Conservation (phyloP, 75 land plant genomes). For the Gnetum montanum region DNA sequence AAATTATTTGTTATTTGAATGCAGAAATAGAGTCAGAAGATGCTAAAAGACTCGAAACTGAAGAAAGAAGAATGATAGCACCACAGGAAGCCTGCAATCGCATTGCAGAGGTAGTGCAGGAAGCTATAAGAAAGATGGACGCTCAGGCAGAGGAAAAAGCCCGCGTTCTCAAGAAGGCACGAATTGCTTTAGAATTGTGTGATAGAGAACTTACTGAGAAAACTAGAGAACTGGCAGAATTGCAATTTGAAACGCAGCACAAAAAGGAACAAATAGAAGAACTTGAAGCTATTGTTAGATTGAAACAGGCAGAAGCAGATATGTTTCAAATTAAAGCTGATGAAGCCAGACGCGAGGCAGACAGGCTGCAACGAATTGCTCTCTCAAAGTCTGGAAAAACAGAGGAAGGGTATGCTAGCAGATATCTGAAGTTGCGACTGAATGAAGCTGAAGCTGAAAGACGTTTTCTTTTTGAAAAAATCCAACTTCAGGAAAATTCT, state of each 20-base stretch:
- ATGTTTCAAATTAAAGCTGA: slow-evolving; percentile 88
- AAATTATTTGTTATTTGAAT: neutral
- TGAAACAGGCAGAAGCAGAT: slow-evolving; percentile 84
- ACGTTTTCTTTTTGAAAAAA: slow-evolving; percentile 79
- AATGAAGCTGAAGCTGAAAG: slow-evolving; percentile 92
- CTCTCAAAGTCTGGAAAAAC: slow-evolving; percentile 79
- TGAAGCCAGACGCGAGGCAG: slow-evolving; percentile 84
- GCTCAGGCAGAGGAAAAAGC: neutral
- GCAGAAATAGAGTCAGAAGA: slow-evolving; percentile 47
- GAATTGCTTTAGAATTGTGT: slow-evolving; percentile 65
- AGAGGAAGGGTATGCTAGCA: slow-evolving; percentile 83
- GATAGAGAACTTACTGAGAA: slow-evolving; percentile 80
- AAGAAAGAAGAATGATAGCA: slow-evolving; percentile 55
- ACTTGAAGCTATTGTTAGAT: slow-evolving; percentile 62
- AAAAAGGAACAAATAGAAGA: slow-evolving; percentile 84
- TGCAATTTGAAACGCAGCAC: slow-evolving; percentile 66
- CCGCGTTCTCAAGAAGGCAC: slow-evolving; percentile 62
- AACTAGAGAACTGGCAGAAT: slow-evolving; percentile 58
- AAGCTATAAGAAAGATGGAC: neutral
- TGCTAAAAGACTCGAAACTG: slow-evolving; percentile 32
- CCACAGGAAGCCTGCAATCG: slow-evolving; percentile 39
- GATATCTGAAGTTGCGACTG: slow-evolving; percentile 65
- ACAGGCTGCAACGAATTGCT: slow-evolving; percentile 74
- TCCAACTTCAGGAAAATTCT: slow-evolving; percentile 59
- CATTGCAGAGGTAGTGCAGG: neutral